phyloP scores from a whole-genome alignment of 768 basidiomycete species.

The Mycena kentingensis region DNA sequence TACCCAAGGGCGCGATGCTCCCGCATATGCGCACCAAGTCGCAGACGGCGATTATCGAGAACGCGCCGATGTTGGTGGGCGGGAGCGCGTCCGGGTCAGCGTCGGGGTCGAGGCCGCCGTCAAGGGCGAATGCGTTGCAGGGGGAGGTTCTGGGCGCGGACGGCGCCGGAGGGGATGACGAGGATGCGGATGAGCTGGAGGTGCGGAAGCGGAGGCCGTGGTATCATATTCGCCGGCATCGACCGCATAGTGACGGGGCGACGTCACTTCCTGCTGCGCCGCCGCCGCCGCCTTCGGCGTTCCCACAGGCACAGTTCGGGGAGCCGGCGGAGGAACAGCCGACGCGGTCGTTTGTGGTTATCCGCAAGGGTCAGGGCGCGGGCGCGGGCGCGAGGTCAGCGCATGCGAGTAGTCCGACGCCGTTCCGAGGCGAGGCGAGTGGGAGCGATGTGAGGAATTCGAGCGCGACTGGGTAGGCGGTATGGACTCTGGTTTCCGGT shows the following conservation, averaged over 20 bases:
- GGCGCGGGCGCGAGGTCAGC: slow-evolving; percentile 34
- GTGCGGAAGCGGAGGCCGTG: slow-evolving; percentile 69
- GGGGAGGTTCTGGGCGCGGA: slow-evolving; percentile 4
- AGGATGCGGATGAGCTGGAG: slow-evolving; percentile 41
- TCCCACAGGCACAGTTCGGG: slow-evolving; percentile 32
- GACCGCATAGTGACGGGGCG: slow-evolving; percentile 63
- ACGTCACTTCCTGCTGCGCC: too few relatives aligned
- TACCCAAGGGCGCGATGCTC: slow-evolving; percentile 67
- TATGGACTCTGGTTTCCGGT: too few relatives aligned
- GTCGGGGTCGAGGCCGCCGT: slow-evolving; percentile 21
- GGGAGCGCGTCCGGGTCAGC: slow-evolving; percentile 12
- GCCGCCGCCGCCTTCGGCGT: slow-evolving; percentile 26
- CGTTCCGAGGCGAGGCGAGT: slow-evolving; percentile 6
- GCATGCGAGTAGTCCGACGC: slow-evolving; percentile 36
- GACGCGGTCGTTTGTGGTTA: slow-evolving; percentile 69
- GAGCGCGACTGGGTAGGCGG: slow-evolving; percentile 22
- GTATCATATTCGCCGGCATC: slow-evolving; percentile 62
- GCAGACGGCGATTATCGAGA: slow-evolving; percentile 83
- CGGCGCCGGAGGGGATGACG: slow-evolving; percentile 37
- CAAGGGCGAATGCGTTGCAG: slow-evolving; percentile 7
- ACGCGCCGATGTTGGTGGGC: slow-evolving; percentile 40
- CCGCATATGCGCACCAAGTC: slow-evolving; percentile 76
- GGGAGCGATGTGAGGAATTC: slow-evolving; percentile 21
- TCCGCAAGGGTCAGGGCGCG: slow-evolving; percentile 56
- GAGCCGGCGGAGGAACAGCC: slow-evolving; percentile 38